A percentile compares a stretch with the other conserved stretches of the same genome.
These are phyloP conservation scores for Entophlyctis helioformis DNA, from an alignment of 192 early-diverging fungal genomes.

Conservation along the genomic window DNA sequence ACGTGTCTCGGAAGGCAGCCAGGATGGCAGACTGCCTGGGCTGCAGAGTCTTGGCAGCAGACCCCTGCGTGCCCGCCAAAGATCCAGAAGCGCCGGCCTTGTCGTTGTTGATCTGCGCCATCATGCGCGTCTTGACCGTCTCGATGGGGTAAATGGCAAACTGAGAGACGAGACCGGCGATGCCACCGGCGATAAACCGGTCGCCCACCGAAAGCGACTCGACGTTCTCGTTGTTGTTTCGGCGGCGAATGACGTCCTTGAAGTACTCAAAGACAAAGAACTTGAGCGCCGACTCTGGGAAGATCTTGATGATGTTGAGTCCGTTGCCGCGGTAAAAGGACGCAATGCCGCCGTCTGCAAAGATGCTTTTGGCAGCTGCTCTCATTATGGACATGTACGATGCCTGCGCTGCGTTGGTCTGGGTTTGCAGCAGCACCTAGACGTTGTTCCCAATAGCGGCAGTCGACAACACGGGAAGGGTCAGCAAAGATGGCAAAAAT, in stretches of 20 bases:
- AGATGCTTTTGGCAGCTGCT: no score
- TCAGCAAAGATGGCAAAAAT: no score
- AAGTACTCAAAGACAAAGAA: slow-evolving; percentile 61
- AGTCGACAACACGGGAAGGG: no score
- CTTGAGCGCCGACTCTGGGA: slow-evolving; percentile 64
- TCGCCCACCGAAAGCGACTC: slow-evolving; percentile 33
- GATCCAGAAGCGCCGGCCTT: no score
- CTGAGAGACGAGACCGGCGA: slow-evolving; percentile 59
- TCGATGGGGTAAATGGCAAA: slow-evolving; percentile 68
- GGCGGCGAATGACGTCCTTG: slow-evolving; percentile 30
- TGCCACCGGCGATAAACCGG: slow-evolving; percentile 59
- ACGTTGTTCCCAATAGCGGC: no score
- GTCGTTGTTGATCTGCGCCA: slow-evolving; percentile 58
- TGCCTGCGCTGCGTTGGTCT: slow-evolving; percentile 9
- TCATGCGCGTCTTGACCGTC: slow-evolving; percentile 62
- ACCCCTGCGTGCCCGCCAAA: no score
- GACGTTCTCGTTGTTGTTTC: slow-evolving; percentile 17
- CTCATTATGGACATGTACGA: slow-evolving; percentile 31
- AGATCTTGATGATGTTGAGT: slow-evolving; percentile 65
- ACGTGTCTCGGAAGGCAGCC: slow-evolving; percentile 47
- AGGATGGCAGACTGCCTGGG: slow-evolving; percentile 25
- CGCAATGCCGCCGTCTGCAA: slow-evolving; percentile 49
- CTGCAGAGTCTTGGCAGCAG: no score
- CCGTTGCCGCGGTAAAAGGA: slow-evolving; percentile 69
- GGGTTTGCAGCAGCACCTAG: slow-evolving; percentile 13